Base-by-base conservation (phyloP, 2,329 filamentous ascomycete genomes). In the Conoideocrella luteorostrata region DNA sequence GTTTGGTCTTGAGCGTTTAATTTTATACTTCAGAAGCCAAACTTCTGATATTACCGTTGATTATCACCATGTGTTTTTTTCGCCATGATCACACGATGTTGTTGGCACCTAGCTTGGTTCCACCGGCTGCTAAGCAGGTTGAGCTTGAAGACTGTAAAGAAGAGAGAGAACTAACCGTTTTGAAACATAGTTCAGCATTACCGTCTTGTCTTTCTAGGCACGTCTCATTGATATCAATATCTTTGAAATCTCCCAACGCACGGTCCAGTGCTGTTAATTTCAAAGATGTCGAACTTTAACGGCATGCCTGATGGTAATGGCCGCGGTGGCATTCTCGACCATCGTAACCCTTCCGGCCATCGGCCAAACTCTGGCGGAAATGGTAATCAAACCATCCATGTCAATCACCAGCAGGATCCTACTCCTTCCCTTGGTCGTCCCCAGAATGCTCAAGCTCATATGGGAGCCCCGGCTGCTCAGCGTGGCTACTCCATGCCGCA, bases 11-110 rank as follows among this genome's bases (percentile, higher is more conserved):
- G 11, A 17, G 15, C n/a, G 3, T 20, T n/a, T 2, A 7, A 5
- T 36, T 24, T 43, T 43, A 34, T 43, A 21, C 41, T n/a, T n/a
- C n/a, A n/a, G 20, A 43, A 26, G 34, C n/a, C 41, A 33, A 43
- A 33, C 26, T 37, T 38, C 18, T 20, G 17, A 11, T 11, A 3
- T 24, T 5, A 1, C 11, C 10, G 26, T 30, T 7, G 4, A 30
- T 12, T 2, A 21, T 38, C 20, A 43, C 38, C 26, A 38, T 30
- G 38, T 18, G 11, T 9, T 20, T 12, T 35, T 22, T n/a, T n/a
- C n/a, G n/a, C n/a, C 13, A 42, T 13, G 21, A 42, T 42, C 40
- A 42, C 13, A 36, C 9, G 4, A 11, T 28, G 32, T 29, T 32
- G 29, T 41, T 23, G 23, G 29, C 33, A 6, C 18, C 12, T 9